Evolutionary conservation across 768 basidiomycete genomes (phyloP).

Genomic region (Termitomyces sp.): DNA sequence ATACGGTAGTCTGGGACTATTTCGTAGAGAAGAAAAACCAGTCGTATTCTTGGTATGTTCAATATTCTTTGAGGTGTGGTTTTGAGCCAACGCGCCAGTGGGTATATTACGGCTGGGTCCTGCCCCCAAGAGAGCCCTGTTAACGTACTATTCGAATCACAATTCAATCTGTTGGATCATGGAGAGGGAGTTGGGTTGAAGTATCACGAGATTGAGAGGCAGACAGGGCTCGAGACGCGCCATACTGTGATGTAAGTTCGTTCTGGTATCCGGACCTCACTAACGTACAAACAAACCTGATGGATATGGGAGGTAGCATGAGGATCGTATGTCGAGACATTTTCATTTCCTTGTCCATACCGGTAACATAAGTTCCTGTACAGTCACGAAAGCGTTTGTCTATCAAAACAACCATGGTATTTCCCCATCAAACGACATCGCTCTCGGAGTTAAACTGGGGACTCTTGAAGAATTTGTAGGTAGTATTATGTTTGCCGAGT

Average conservation of each 20-base stretch:
- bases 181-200: conserved; percentile 12
- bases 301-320: conserved; percentile 8
- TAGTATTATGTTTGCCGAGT: conserved; percentile 6
- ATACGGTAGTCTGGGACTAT: conserved; percentile 7
- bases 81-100: conserved; percentile 1
- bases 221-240: conserved; percentile 10
- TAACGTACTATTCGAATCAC: conserved; percentile 3
- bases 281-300: conserved; percentile 3
- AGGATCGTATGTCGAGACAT: conserved; percentile 3
- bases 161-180: conserved; percentile 11
- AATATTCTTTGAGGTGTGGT: not conserved
- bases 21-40: conserved; percentile 9
- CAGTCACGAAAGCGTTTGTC: conserved; percentile 12
- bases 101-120: conserved; percentile 10
- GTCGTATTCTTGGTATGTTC: conserved; percentile 10
- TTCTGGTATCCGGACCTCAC: not conserved
- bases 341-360: not conserved
- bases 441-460: conserved; percentile 10
- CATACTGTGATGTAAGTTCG: conserved; percentile 9
- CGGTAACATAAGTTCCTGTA: too few species aligned
- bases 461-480: conserved; percentile 14
- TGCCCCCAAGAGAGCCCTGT: not conserved
- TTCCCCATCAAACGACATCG: conserved; percentile 3
- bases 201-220: conserved; percentile 12
- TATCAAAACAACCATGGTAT: conserved; percentile 12